Percentiles rank a stretch among this genome's conserved stretches.
These are phyloP conservation scores for Jatropha curcas DNA, from an alignment of 345 rosid genomes.

Conservation along the genomic window DNA sequence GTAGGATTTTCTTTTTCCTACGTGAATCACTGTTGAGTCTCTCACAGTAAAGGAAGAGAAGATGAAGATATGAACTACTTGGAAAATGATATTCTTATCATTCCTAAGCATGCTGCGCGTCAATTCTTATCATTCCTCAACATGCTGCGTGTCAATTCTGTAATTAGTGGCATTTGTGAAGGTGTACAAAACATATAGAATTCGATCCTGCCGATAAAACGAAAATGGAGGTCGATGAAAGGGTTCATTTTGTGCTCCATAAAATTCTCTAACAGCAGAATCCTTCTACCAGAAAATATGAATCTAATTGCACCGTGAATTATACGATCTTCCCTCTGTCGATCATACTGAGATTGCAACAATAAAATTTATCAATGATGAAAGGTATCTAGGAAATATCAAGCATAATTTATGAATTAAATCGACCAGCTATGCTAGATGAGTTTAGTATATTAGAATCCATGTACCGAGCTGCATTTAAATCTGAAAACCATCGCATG, in stretches of 20 bases:
- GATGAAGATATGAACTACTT: neutral
- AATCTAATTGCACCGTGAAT: too few relatives aligned
- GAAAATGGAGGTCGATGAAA: neutral
- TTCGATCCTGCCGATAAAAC: neutral
- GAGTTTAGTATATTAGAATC: neutral
- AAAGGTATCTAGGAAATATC: neutral
- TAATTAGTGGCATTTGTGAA: neutral
- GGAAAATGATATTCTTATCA: neutral
- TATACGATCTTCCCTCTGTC: neutral
- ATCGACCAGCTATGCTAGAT: neutral
- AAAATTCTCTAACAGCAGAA: neutral
- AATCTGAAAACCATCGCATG: neutral
- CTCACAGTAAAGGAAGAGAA: neutral
- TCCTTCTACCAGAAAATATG: constrained; percentile 1
- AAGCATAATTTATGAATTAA: neutral
- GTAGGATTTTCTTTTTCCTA: neutral
- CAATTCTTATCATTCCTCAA: neutral
- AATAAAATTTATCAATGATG: neutral
- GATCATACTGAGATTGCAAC: too few relatives aligned
- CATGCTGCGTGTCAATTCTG: neutral
- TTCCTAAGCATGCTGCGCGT: neutral
- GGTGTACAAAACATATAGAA: neutral
- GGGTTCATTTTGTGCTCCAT: neutral
- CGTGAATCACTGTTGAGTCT: neutral
- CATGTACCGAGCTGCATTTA: neutral